Evolutionary conservation across 2,329 filamentous ascomycete species (phyloP).

Genomic region (Venturia oleaginea): DNA sequence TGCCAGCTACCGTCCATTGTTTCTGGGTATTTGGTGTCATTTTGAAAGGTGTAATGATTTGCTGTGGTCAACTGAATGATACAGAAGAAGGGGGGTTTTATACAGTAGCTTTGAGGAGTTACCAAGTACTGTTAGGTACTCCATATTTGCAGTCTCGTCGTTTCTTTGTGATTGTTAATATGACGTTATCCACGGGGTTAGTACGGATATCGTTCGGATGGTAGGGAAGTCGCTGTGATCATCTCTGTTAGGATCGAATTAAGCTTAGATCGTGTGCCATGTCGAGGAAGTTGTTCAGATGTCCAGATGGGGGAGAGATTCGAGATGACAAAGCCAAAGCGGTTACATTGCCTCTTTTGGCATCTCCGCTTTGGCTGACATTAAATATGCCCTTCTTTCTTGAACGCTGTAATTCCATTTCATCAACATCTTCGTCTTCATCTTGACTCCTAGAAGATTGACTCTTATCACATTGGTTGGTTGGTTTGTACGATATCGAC

Average conservation of each 20-base stretch:
- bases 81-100: background rate
- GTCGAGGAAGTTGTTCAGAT: background rate
- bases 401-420: background rate
- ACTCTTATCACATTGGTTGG: background rate
- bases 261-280: background rate
- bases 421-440: background rate
- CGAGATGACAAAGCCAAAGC: background rate
- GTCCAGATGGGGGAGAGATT: background rate
- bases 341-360: background rate
- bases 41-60: background rate
- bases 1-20: slow-evolving; percentile 48
- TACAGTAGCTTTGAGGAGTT: background rate
- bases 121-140: background rate
- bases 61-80: background rate
- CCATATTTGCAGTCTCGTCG: background rate
- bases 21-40: slow-evolving; percentile 22
- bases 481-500: background rate
- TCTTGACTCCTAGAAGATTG: too few species aligned
- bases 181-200: background rate
- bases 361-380: background rate
- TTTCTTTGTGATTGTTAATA: background rate
- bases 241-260: background rate
- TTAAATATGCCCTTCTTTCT: too few species aligned
- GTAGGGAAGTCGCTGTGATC: background rate
- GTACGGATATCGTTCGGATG: background rate